Conservation (phyloP, 2,329 filamentous ascomycete genomes). For the Ophiostoma piceae region DNA sequence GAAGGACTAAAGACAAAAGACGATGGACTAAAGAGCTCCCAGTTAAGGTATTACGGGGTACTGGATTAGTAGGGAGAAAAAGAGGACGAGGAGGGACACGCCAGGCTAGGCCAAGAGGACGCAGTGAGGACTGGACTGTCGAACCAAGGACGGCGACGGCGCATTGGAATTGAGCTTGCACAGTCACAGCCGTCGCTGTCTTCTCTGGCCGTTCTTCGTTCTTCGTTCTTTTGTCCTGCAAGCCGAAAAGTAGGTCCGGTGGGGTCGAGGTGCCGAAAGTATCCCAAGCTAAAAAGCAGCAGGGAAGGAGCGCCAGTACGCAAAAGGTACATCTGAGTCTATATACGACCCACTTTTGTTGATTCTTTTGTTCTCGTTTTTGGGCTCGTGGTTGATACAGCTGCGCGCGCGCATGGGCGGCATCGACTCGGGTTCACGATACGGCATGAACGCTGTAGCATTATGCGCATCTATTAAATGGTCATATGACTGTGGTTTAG, state of each 20-base stretch:
- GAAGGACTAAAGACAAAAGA: neutral
- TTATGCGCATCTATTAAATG: neutral
- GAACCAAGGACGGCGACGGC: neutral
- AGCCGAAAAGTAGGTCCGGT: constrained; percentile 19
- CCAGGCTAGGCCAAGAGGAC: neutral
- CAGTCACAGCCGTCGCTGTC: neutral
- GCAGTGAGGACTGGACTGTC: neutral
- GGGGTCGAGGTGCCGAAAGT: constrained; percentile 18
- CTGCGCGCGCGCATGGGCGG: neutral
- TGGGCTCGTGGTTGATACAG: neutral
- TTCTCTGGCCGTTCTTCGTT: neutral
- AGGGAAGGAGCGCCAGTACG: neutral
- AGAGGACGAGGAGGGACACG: constrained; percentile 14
- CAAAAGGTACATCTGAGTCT: neutral
- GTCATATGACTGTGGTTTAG: neutral
- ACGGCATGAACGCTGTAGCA: neutral
- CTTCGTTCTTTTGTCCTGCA: constrained; percentile 11
- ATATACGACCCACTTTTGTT: neutral
- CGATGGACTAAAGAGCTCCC: neutral
- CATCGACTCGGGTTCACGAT: neutral
- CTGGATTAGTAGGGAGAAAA: constrained; percentile 7
- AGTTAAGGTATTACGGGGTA: neutral
- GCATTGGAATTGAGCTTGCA: constrained; percentile 15
- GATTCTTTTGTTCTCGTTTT: constrained; percentile 7
- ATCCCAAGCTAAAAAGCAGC: constrained; percentile 3